Evolutionary conservation across 495 filamentous ascomycete genomes (phyloP).

Genomic region (Neohortaea acidophila): DNA sequence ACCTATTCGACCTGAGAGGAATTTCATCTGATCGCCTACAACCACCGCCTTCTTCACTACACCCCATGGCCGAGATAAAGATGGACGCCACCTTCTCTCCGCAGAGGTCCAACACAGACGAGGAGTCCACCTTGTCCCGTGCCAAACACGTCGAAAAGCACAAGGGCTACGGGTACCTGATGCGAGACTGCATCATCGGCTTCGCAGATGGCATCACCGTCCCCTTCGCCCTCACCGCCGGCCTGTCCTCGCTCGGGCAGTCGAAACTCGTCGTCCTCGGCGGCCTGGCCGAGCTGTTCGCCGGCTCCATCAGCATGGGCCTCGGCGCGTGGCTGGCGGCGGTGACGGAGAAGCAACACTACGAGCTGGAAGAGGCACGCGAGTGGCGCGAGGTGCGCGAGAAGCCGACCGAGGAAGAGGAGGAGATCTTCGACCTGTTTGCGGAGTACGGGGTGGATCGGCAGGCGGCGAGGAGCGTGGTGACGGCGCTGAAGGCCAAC

Average conservation of each 20-base stretch:
- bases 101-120: no score
- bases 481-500: slow-evolving; percentile 29
- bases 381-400: slow-evolving; percentile 31
- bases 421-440: slow-evolving; percentile 26
- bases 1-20: no score
- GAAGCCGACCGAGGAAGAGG: slow-evolving; percentile 23
- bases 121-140: no score
- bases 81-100: no score
- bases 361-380: slow-evolving; percentile 31
- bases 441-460: slow-evolving; percentile 28
- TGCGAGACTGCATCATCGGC: slow-evolving; percentile 26
- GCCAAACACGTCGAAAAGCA: slow-evolving; percentile 7
- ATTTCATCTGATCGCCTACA: no score
- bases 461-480: slow-evolving; percentile 23
- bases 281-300: slow-evolving; percentile 52
- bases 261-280: slow-evolving; percentile 52
- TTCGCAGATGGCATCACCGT: slow-evolving; percentile 46
- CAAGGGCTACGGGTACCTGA: slow-evolving; percentile 6
- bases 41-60: no score
- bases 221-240: slow-evolving; percentile 44
- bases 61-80: no score
- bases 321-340: slow-evolving; percentile 46
- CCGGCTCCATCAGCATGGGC: slow-evolving; percentile 56
- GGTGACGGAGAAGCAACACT: slow-evolving; percentile 34
- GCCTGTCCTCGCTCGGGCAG: slow-evolving; percentile 33